phyloP scores from a whole-genome alignment of 192 early-diverging fungal species.

The Mortierella antarctica region DNA sequence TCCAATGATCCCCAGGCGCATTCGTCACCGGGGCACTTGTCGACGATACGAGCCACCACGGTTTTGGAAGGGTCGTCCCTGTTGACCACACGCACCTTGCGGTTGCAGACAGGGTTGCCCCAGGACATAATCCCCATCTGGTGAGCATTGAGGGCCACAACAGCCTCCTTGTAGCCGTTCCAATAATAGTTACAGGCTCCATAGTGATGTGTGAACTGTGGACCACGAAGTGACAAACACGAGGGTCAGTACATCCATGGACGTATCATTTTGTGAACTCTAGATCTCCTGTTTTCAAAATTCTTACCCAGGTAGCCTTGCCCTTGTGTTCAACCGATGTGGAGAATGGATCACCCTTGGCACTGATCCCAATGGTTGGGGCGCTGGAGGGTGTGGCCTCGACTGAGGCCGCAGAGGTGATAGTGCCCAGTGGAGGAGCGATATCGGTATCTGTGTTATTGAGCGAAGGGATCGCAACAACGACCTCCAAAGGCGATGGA shows the following conservation, averaged over 20 bases:
- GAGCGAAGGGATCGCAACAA: not conserved
- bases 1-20: slow-evolving; percentile 42
- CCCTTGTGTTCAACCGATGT: slow-evolving; percentile 20
- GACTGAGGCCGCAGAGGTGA: no score
- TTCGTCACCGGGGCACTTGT: slow-evolving; percentile 51
- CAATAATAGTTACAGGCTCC: slow-evolving; percentile 38
- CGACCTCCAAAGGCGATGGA: not conserved
- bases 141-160: slow-evolving; percentile 46
- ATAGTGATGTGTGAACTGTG: slow-evolving; percentile 42
- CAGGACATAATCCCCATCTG: slow-evolving; percentile 45
- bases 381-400: not conserved
- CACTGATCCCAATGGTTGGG: slow-evolving; percentile 5
- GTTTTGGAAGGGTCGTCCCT: slow-evolving; percentile 7
- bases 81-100: slow-evolving; percentile 31
- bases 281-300: not conserved
- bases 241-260: not conserved
- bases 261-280: not conserved
- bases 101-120: slow-evolving; percentile 49
- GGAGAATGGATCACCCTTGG: slow-evolving; percentile 9
- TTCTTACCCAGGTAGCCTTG: slow-evolving; percentile 36
- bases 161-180: slow-evolving; percentile 29
- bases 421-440: no score
- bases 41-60: slow-evolving; percentile 38
- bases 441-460: not conserved
- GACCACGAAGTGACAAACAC: not conserved